These are phyloP conservation scores for Cryptococcus sp. DNA, from an alignment of 1,284 basidiomycete genomes.

Conservation along the genomic window DNA sequence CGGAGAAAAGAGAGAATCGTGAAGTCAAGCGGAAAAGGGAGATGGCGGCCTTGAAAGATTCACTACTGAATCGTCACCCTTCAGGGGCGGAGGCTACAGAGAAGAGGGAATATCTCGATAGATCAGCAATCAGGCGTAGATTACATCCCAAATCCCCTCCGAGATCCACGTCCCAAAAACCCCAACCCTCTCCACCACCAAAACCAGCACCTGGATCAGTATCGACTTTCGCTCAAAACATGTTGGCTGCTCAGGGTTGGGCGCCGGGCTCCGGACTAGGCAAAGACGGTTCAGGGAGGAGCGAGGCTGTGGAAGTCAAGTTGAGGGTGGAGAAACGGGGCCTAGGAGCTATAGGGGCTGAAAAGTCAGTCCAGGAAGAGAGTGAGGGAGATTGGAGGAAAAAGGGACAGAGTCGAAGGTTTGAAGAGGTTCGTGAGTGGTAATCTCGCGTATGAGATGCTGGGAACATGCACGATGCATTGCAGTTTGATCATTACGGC, in stretches of 20 bases:
- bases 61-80: conserved; percentile 20
- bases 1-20: conserved; percentile 22
- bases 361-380: conserved; percentile 7
- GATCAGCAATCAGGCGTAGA: conserved; percentile 38
- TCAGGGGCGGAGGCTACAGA: not conserved
- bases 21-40: conserved; percentile 28
- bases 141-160: conserved; percentile 20
- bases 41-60: conserved; percentile 30
- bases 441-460: too few species aligned
- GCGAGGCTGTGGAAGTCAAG: conserved; percentile 26
- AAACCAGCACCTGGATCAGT: not conserved
- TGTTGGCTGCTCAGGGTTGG: conserved; percentile 42
- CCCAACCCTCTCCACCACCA: conserved; percentile 2
- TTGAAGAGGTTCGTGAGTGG: conserved; percentile 2
- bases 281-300: conserved; percentile 23
- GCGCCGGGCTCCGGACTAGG: conserved; percentile 34
- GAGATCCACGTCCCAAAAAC: conserved; percentile 1
- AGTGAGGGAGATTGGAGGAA: conserved; percentile 29
- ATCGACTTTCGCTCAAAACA: conserved; percentile 13
- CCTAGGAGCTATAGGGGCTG: conserved; percentile 24
- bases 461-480: not conserved
- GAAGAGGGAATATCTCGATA: conserved; percentile 24
- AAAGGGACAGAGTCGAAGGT: conserved; percentile 26
- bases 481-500: not conserved
- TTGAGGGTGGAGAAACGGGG: conserved; percentile 28